Evolutionary conservation across 2,329 filamentous ascomycete species (phyloP), one percentile per base, ranked within the genome.

Genomic region (Coniochaeta sp.): DNA sequence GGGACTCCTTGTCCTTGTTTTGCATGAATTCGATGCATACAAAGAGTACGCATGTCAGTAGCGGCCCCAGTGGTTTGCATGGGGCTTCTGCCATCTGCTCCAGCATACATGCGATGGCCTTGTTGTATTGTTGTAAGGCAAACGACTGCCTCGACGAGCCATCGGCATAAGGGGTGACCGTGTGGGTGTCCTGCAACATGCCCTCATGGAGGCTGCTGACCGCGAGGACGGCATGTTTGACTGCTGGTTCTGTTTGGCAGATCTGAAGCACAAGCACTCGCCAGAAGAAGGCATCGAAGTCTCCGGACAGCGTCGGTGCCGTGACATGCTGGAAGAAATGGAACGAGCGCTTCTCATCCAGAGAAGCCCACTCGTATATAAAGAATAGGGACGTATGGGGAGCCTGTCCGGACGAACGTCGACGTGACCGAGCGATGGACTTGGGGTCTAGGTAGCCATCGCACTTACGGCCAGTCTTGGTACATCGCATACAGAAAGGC

Each of bases 21-120:
- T 75, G 74, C 53, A 81, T 66, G 57, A 77, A 77, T 60, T 81
- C 78, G 48, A 80, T 72, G 56, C 76, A 77, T 22, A 76, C 73
- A 55, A 80, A 61, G 22, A 80, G 62, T 1, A 78, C 60, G 54
- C 75, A 78, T 6, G 72, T 72, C 3, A 77, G 63, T 14, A 79
- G 57, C 1, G 69, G 63, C 3, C 65, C 61, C 33, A 65, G 62
- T 14, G 55, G 66, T 59, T 60, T 66, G 14, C 57, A 56, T 14
- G 63, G 57, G 45, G 58, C 54, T 2, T 65, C 58, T 53, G 68
- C 68, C 22, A 71, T 68, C 32, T 58, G 57, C 51, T 57, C 56
- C 31, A 71, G 56, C 24, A 78, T 55, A 18, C 69, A 66, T 0
- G 65, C 61, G 31, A 80, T 74, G 3, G 77, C 72, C 51, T 71